Percentiles rank a stretch among this genome's conserved stretches.
Evolutionary conservation across 495 filamentous ascomycete species (phyloP).

Genomic region (Halenospora varia): DNA sequence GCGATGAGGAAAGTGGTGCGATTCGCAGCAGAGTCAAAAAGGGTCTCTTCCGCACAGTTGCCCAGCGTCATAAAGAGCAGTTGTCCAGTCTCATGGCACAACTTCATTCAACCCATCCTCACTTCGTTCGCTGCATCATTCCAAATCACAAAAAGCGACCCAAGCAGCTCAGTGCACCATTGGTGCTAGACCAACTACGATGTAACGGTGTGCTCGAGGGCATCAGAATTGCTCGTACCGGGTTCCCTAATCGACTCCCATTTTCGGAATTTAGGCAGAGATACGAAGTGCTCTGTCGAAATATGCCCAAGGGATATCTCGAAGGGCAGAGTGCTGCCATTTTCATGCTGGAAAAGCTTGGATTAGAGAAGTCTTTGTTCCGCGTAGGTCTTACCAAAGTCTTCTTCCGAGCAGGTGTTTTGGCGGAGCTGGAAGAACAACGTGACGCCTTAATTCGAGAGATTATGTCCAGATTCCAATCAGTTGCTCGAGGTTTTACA

Average conservation of each 20-base stretch:
- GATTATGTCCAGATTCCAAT: constrained; percentile 94
- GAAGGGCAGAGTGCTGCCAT: constrained; percentile 83
- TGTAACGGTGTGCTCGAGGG: constrained; percentile 99
- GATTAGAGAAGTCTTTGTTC: constrained; percentile 79
- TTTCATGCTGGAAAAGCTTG: constrained; percentile 86
- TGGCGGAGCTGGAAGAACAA: constrained; percentile 94
- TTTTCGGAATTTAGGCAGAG: constrained; percentile 94
- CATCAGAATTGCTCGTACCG: constrained; percentile 94
- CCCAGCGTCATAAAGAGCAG: constrained; percentile 96
- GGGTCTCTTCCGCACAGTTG: constrained; percentile 94
- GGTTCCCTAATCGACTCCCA: constrained; percentile 92
- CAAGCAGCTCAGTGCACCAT: constrained; percentile 80
- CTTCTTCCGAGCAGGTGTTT: constrained; percentile 94
- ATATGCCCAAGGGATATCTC: constrained; percentile 85
- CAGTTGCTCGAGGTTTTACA: constrained; percentile 81
- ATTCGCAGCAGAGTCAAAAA: constrained; percentile 88
- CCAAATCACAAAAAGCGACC: constrained; percentile 99
- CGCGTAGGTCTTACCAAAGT: constrained; percentile 96
- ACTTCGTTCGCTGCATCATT: constrained; percentile 97
- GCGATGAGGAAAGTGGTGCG: constrained; percentile 58
- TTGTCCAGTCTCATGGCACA: constrained; percentile 93
- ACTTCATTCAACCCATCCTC: constrained; percentile 91
- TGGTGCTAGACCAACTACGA: constrained; percentile 91
- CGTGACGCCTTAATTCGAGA: constrained; percentile 87
- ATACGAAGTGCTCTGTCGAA: constrained; percentile 91